Evolutionary conservation across 2,329 filamentous ascomycete species (phyloP).

Genomic region (Teratosphaeria epicoccoides): DNA sequence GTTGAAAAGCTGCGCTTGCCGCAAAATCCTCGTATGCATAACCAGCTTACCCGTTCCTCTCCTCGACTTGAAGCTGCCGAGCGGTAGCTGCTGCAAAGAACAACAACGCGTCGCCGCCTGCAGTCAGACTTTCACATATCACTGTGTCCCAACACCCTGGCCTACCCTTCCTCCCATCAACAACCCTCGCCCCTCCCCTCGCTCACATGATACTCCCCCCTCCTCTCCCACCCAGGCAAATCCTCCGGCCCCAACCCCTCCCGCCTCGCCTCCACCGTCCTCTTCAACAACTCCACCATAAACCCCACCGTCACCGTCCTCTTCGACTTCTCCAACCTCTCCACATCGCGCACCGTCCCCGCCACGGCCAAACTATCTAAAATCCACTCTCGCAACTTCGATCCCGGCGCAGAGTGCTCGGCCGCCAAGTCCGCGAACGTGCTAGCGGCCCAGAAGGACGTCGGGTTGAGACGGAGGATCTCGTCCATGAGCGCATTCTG

Average conservation of each 20-base stretch:
- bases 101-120: too few relatives aligned
- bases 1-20: too few relatives aligned
- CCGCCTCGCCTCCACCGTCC: neutral
- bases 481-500: neutral
- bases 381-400: neutral
- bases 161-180: neutral
- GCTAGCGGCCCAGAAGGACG: neutral
- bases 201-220: neutral
- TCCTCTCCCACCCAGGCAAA: neutral
- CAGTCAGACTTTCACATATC: too few relatives aligned
- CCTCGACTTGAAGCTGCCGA: too few relatives aligned
- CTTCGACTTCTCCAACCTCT: neutral
- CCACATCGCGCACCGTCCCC: neutral
- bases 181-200: too few relatives aligned
- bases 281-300: neutral
- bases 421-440: neutral
- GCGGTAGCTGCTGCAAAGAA: too few relatives aligned
- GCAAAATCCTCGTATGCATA: too few relatives aligned
- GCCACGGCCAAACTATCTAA: neutral
- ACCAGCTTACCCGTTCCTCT: too few relatives aligned
- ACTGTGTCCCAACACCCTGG: neutral
- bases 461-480: neutral
- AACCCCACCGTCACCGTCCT: neutral
- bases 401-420: neutral
- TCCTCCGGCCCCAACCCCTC: neutral